Evolutionary conservation across 2,329 filamentous ascomycete genomes (phyloP), one percentile per base, ranked within the genome.

Genomic region (Monosporascus sp.): DNA sequence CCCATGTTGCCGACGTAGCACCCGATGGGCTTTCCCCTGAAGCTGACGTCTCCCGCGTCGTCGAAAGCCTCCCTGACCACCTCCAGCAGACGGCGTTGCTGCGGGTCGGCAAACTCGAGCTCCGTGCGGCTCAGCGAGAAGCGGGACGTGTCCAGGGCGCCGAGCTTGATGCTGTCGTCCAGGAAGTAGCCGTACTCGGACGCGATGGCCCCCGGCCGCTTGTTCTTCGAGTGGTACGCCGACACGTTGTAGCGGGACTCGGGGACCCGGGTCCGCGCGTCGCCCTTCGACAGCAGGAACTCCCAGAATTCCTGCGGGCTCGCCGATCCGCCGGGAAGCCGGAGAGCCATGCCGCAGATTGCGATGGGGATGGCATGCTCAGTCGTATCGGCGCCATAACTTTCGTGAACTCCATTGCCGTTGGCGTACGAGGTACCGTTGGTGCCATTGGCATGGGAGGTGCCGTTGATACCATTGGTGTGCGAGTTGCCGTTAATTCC

Each of bases 61-160:
- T 74, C 69, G 5, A 73, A 53, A 17, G 56, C 60, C 50, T 74
- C 71, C 5, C 64, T 58, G 7, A 61, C 62, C 5, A 71, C 63
- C 46, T 72, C 66, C 1, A 72, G 62, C 24, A 68, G 55, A 11
- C 65, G 63, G 5, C 70, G 54, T 50, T 73, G 71, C 19, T 70
- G 67, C 0, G 72, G 71, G 48, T 74, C 72, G n/a, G 65, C 52
- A 2, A 52, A 46, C 49, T 70, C 66, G 14, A 65, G 56, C 48
- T 73, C 68, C 3, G 51, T 26, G 20, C 46, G 20, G 19, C 48
- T 43, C 48, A 70, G 61, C 9, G 53, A 54, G 55, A 68, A 71
- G 40, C 66, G 59, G 0, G 62, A 58, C 8, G 62, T 57, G 50
- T 69, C 68, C 7, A 69, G 55, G 9, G 49, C 49, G 1, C 55